phyloP scores from a whole-genome alignment of 176 grass and related monocot species.

The Aegilops tauschii region DNA sequence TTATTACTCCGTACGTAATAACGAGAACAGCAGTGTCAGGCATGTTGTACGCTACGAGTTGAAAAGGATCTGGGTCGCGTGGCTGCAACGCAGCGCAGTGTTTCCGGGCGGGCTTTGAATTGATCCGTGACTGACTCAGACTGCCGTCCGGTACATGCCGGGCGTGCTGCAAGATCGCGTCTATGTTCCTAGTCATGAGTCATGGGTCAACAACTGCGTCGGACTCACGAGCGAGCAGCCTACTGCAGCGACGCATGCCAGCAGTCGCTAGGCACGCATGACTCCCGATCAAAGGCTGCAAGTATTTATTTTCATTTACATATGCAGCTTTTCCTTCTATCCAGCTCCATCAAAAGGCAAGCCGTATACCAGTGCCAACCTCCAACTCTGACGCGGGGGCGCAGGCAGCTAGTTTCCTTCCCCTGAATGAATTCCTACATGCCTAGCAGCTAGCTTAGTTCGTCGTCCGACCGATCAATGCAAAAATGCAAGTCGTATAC shows the following conservation, averaged over 20 bases:
- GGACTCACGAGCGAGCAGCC: not conserved
- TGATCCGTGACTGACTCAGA: not conserved
- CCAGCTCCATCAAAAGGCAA: not conserved
- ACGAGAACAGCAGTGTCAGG: too few species aligned
- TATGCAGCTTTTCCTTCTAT: too few species aligned
- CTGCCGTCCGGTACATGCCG: not conserved
- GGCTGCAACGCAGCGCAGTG: not conserved
- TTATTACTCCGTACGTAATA: too few species aligned
- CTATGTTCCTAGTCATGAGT: not conserved
- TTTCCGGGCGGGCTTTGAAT: not conserved
- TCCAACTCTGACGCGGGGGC: not conserved
- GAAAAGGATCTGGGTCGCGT: not conserved
- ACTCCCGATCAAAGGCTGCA: not conserved
- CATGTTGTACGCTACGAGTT: not conserved
- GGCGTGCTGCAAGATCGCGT: not conserved
- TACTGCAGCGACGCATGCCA: not conserved
- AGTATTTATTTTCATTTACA: not conserved
- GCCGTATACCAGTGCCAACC: not conserved
- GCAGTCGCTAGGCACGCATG: not conserved
- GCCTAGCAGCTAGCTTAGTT: too few species aligned
- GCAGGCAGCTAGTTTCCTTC: too few species aligned
- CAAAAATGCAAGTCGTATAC: too few species aligned
- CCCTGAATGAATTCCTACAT: too few species aligned
- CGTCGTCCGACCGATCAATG: too few species aligned
- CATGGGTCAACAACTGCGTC: not conserved